Percentiles rank a stretch among this genome's conserved stretches.
Evolutionary conservation across 2,329 filamentous ascomycete species (phyloP).

Genomic region (Beauveria australis): DNA sequence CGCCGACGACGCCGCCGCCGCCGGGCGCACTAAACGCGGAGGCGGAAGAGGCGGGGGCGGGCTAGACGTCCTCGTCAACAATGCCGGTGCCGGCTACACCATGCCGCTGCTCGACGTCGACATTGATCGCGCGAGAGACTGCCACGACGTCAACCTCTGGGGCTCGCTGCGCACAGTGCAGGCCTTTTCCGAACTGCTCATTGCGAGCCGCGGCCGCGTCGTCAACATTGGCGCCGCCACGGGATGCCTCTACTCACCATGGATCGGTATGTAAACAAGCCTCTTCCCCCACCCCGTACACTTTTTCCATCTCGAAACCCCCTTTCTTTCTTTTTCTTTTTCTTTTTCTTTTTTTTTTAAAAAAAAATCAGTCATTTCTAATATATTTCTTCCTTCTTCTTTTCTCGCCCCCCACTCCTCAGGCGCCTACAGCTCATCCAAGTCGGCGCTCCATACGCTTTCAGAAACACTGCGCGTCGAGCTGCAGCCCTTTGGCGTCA

Average conservation of each 20-base stretch:
- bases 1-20: too few relatives aligned
- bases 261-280: neutral
- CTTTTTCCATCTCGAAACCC: neutral
- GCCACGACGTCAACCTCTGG: conserved; percentile 37
- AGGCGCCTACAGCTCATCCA: conserved; percentile 5
- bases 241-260: neutral
- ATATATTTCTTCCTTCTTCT: neutral
- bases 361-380: too few relatives aligned
- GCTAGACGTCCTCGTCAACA: conserved; percentile 16
- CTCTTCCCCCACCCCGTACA: neutral
- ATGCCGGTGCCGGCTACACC: conserved; percentile 16
- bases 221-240: conserved; percentile 14
- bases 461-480: conserved; percentile 10
- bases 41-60: neutral
- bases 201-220: conserved; percentile 20
- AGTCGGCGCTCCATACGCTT: conserved; percentile 4
- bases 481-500: conserved; percentile 9
- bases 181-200: conserved; percentile 22
- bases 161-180: conserved; percentile 27
- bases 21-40: too few relatives aligned
- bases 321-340: too few relatives aligned
- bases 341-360: too few relatives aligned
- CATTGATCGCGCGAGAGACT: conserved; percentile 22
- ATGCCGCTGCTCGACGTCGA: conserved; percentile 23
- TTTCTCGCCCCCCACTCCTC: neutral